A percentile compares a stretch with the other conserved stretches of the same genome.
phyloP scores from a whole-genome alignment of 2,329 filamentous ascomycete species.

The Xylariaceae sp. region DNA sequence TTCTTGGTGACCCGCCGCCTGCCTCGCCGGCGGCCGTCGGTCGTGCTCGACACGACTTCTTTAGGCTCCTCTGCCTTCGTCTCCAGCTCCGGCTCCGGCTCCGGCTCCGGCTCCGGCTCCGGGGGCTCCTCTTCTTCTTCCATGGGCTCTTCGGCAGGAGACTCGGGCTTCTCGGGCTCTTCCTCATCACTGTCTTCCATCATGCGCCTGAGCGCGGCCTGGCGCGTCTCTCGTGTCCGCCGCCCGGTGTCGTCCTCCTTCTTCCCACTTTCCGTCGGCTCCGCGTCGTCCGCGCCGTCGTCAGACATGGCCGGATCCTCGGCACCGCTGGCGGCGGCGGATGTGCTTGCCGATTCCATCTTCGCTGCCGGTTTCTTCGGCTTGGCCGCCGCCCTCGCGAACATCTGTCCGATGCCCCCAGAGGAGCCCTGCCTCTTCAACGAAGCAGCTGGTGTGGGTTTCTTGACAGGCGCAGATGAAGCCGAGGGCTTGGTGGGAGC shows the following conservation, averaged over 20 bases:
- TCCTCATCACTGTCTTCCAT: conserved; percentile 28
- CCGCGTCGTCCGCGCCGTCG: conserved; percentile 25
- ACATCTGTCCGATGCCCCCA: conserved; percentile 28
- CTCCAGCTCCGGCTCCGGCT: conserved; percentile 13
- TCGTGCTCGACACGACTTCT: conserved; percentile 20
- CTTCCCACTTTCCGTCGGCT: conserved; percentile 16
- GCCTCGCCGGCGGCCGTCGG: conserved; percentile 22
- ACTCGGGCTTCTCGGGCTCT: conserved; percentile 15
- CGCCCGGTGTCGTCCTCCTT: conserved; percentile 15
- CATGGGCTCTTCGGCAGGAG: conserved; percentile 19
- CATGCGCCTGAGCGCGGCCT: conserved; percentile 24
- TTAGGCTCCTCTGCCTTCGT: conserved; percentile 19
- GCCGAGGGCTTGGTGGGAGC: conserved; percentile 17
- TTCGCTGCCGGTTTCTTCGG: conserved; percentile 22
- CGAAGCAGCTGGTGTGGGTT: conserved; percentile 22
- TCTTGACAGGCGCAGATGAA: conserved; percentile 32
- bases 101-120: conserved; percentile 12
- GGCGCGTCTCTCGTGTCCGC: conserved; percentile 19
- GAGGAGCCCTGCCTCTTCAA: conserved; percentile 43
- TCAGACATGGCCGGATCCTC: conserved; percentile 22
- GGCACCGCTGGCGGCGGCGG: conserved; percentile 8
- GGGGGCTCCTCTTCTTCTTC: conserved; percentile 19
- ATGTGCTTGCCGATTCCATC: conserved; percentile 6
- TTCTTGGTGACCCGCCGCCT: conserved; percentile 24
- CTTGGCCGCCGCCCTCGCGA: conserved; percentile 24